Evolutionary conservation across 2,329 filamentous ascomycete genomes (phyloP), one percentile per base, ranked within the genome.

Genomic region (Ceratocystis cacaofunesta): DNA sequence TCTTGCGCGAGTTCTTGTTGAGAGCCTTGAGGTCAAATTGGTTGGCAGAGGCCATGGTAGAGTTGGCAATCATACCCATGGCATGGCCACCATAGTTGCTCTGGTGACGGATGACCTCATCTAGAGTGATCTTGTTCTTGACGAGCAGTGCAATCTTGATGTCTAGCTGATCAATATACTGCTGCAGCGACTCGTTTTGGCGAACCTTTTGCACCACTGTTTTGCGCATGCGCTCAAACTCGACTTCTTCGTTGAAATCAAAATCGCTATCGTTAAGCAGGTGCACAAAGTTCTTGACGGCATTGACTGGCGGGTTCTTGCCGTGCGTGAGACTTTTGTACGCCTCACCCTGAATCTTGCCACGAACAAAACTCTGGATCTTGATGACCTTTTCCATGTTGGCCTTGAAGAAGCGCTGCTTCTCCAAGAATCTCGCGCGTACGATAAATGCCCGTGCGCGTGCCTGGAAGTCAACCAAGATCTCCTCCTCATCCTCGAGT

Each of bases 301-400:
- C 96, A 48, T 90, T 90, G 67, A 99, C 91, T 0, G 94, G 94
- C 28, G 94, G 94, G 72, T 97, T 97, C 77, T 96, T 96, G 68
- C 94, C 95, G 41, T 86, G 92, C 1, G 92, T 97, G 69, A 99
- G 80, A 73, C 90, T 96, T 82, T 96, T 96, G 80, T 99, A 99
- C 1, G 94, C 94, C 76, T 99, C 90, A 63, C 94, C 94, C 75
- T 99, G 94, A 62, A 97, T 89, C 73, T 95, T 94, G 69, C 87
- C 94, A 68, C 94, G 86, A 64, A 97, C 87, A 70, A 97, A 95
- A 73, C 94, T 99, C 74, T 99, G 95, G 66, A 97, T 91, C 76
- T 99, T 99, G 79, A 99, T 87, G 30, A 99, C 94, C 76, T 95
- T 97, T 72, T 96, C 86, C 94, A 99, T 99, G 72, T 99, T 99